Base-by-base conservation (phyloP, 2,329 filamentous ascomycete genomes). In the Dactylellina sp. region DNA sequence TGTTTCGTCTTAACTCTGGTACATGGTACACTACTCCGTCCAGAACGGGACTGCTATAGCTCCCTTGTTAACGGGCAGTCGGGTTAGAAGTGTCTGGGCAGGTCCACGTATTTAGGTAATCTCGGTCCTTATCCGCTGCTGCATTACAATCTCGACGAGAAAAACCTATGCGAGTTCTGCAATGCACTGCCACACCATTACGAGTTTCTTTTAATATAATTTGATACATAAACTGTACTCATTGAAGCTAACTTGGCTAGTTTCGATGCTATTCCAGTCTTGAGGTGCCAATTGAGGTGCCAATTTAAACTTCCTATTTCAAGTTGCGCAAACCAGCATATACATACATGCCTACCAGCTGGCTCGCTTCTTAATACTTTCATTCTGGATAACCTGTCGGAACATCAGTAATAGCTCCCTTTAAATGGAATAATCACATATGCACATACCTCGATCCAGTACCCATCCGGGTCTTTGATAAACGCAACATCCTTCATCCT, bases 401-500 rank as follows among this genome's bases (percentile, higher is more conserved):
- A 9, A 37, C 16, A 53, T 55, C 25, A 35, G 72, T 60, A 77
- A 50, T 46, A 16, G 11, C 7, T n/a, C 39, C 9, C 25, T 16
- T 3, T 7, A 40, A 46, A 2, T 40, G 2, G 47, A 16, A 20
- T 25, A 39, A 28, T 59, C 40, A 57, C 12, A 52, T 20, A 37
- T 59, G 28, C 35, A n/a, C n/a, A 37, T 35, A 89, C 80, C 82
- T 90, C 88, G 61, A 92, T 86, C 91, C 91, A 96, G 83, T 96
- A 96, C 53, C 86, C 87, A 82, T 97, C 93, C 0, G 93, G 93
- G 78, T 94, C 94, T 52, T 97, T 84, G 50, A 98, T 83, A 80
- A 98, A 98, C 0, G 95, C 95, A 61, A 98, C 89, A 76, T 95
- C 92, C 85, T 91, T 94, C 93, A 97, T 77, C 49, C 87, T 85